Base-by-base conservation (phyloP, 2,329 filamentous ascomycete genomes). In the Ophiostoma sp. region DNA sequence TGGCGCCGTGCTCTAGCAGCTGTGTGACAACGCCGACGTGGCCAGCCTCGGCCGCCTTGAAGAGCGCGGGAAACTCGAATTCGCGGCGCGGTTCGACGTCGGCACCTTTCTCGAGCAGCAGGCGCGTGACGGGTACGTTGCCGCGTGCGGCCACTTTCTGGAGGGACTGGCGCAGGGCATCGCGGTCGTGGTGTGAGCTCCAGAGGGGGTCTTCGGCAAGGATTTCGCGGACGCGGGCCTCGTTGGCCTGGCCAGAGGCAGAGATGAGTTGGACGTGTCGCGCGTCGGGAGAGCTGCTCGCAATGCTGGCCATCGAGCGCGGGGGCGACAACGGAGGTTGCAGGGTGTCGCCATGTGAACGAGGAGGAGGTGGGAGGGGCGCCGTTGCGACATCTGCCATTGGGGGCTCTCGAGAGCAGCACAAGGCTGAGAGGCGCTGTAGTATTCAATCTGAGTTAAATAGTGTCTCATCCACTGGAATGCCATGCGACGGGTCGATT, bases 21-120 rank as follows among this genome's bases (percentile, higher is more conserved):
- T 77, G 75, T 5, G 70, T 42, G 5, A 78, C 75, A 6, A 79
- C 72, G 16, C 69, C 73, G n/a, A 73, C 70, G 66, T 80, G 76
- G 49, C 78, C 78, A 0, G 73, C 74, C 71, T 79, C 77, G 64
- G 77, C 78, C 8, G 79, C 79, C 68, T 77, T 77, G 67, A 76
- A 75, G 12, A 81, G 72, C 18, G 79, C 76, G 0, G 78, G 75
- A 36, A 76, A 67, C 67, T 79, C 79, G 60, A 70, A 75, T 5
- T 79, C 76, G 49, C 74, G 74, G 36, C 72, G 74, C 3, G 77
- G 71, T 64, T 80, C 76, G 38, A 77, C 68, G 72, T 78, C 77
- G 64, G 78, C 78, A 68, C 78, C 78, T 62, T 76, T 72, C 8
- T 76, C 73, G 66, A 81, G 76, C 16, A 81, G 75, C 40, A 79